These are phyloP conservation scores for Sideroxylon spinosum DNA, from an alignment of 179 eudicot genomes.

Conservation along the genomic window DNA sequence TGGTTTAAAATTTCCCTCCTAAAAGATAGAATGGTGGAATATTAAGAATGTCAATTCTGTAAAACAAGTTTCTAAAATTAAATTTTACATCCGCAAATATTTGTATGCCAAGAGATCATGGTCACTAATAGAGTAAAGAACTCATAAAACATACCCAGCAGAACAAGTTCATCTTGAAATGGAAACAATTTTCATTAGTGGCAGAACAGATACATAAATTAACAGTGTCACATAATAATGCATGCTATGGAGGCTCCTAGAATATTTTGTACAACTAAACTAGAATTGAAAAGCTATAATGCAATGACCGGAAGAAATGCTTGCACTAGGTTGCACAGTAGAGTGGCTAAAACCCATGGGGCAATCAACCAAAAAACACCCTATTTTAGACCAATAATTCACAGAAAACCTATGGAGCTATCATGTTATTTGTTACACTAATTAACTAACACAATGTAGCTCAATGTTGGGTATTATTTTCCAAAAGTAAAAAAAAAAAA, in stretches of 20 bases:
- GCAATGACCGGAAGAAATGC: too few relatives aligned
- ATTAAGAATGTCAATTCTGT: slow-evolving; percentile 4
- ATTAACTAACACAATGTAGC: too few relatives aligned
- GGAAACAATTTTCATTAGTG: not conserved
- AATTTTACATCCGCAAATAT: not conserved
- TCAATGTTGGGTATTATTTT: too few relatives aligned
- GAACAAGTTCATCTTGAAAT: not conserved
- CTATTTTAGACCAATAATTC: too few relatives aligned
- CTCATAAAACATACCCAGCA: not conserved
- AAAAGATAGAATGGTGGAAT: slow-evolving; percentile 20
- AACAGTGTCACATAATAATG: not conserved
- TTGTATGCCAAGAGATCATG: not conserved
- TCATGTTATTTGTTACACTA: too few relatives aligned
- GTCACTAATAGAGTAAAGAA: not conserved
- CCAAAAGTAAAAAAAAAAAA: too few relatives aligned
- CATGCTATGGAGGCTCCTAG: not conserved
- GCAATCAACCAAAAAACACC: not conserved
- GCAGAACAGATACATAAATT: not conserved
- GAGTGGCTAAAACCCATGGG: not conserved
- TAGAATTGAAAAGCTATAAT: not conserved
- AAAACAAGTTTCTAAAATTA: not conserved
- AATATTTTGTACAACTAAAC: too few relatives aligned
- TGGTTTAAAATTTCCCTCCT: slow-evolving; percentile 88
- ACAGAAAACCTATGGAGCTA: too few relatives aligned
- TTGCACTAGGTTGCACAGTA: too few relatives aligned